A percentile compares a stretch with the other conserved stretches of the same genome.
phyloP scores from a whole-genome alignment of 2,329 filamentous ascomycete species.

The Stagonosporopsis chrysanthemi region DNA sequence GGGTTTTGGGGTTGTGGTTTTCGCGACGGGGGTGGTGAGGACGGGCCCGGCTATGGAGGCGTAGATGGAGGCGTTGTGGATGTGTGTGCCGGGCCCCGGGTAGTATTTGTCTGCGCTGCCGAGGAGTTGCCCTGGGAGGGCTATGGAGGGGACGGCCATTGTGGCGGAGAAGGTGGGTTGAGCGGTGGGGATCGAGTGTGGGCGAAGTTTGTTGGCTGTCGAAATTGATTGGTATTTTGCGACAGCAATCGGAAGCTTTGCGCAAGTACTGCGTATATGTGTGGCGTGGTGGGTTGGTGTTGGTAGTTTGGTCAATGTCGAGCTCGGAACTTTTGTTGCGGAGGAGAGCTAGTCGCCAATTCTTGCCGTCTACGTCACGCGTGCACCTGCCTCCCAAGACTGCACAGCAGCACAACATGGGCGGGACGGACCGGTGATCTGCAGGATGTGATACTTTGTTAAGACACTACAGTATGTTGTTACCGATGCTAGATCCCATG shows the following conservation, averaged over 20 bases:
- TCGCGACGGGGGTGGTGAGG: conserved; percentile 57
- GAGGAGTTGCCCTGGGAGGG: conserved; percentile 82
- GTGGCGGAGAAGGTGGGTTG: conserved; percentile 5
- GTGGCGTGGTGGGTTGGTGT: conserved; percentile 4
- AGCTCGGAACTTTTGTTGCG: conserved; percentile 33
- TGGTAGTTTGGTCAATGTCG: not conserved
- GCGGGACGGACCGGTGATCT: conserved; percentile 8
- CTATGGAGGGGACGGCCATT: conserved; percentile 58
- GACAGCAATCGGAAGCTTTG: not conserved
- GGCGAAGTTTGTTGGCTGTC: not conserved
- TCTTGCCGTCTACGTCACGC: conserved; percentile 32
- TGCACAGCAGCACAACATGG: not conserved
- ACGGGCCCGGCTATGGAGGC: conserved; percentile 83
- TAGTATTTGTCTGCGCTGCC: conserved; percentile 71
- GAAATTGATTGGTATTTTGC: not conserved
- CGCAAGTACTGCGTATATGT: not conserved
- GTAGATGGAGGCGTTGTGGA: conserved; percentile 76
- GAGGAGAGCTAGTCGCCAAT: conserved; percentile 27
- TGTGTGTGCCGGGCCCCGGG: conserved; percentile 83
- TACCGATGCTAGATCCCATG: conserved; percentile 24
- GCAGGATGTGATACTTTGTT: conserved; percentile 26
- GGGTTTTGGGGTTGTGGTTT: conserved; percentile 58
- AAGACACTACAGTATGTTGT: conserved; percentile 43
- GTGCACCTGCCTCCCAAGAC: conserved; percentile 6
- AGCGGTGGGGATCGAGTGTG: not conserved